Evolutionary conservation across 306 rosid genomes (phyloP).

Genomic region (Quercus agrifolia): DNA sequence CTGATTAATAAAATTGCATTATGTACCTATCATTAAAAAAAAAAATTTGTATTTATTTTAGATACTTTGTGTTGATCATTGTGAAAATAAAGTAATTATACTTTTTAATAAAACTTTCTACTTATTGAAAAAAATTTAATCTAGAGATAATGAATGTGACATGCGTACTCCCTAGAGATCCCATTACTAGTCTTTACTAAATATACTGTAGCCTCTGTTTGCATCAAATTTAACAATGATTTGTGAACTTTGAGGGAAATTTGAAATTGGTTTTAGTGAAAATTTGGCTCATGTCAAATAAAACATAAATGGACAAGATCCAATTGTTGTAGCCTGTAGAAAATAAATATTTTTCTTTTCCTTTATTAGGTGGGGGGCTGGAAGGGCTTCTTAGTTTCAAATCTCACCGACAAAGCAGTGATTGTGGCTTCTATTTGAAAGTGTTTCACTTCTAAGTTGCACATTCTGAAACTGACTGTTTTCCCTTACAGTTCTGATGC

Average conservation of each 20-base stretch:
- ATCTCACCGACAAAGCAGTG: background rate
- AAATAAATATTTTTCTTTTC: background rate
- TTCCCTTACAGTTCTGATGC: conserved; percentile 78
- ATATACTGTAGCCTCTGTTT: background rate
- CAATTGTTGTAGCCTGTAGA: background rate
- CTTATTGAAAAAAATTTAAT: too few relatives aligned
- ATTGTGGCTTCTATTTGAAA: background rate
- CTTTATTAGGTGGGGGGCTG: background rate
- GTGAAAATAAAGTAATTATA: too few relatives aligned
- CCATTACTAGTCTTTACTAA: background rate
- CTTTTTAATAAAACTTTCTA: too few relatives aligned
- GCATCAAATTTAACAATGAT: background rate
- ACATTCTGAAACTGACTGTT: conserved; percentile 11
- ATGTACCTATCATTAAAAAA: too few relatives aligned
- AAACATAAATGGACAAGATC: background rate
- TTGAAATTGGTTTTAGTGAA: background rate
- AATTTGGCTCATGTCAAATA: background rate
- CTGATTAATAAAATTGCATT: too few relatives aligned
- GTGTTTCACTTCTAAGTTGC: background rate
- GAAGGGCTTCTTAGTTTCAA: background rate
- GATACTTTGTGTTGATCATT: too few relatives aligned
- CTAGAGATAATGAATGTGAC: background rate
- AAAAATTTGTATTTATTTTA: too few relatives aligned
- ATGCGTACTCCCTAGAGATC: background rate
- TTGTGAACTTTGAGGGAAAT: background rate